Evolutionary conservation across 805 yeast species (phyloP), one percentile per base, ranked within the genome.

Genomic region (Yamadazyma insecticola): DNA sequence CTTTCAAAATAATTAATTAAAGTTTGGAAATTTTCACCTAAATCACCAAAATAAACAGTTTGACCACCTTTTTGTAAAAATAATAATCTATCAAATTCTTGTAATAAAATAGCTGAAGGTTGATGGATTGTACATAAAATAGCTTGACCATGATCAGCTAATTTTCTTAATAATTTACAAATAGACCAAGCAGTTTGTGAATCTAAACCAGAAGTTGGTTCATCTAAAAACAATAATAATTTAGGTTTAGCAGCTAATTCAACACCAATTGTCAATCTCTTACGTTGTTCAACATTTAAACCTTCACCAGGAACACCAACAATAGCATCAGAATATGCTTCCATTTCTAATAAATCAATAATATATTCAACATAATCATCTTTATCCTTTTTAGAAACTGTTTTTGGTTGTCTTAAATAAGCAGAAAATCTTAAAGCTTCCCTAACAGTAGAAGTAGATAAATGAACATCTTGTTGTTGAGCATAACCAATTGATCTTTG

Each of bases 11-110:
- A 83, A 35, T 65, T 53, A 26, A 78, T 72, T 54, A 83, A 63
- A 3, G 77, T 63, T 22, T 44, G 36, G 30, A 83, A 80, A 50
- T 75, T 72, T 37, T 68, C 63, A 43, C 92, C 92, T 46, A 82
- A 75, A 41, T 81, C 88, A 45, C 94, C 94, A 52, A 81, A 83
- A 56, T 83, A 83, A 19, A 81, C 90, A 41, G 89, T 83, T 48
- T 70, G 63, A 43, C 94, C 94, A 22, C 55, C 53, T 41, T 70
- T 74, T 44, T 78, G 78, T 51, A 83, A 64, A 44, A 83, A 71
- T 42, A 70, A 62, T 44, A 85, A 65, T 47, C 88, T 72, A 51
- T 86, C 95, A 51, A 86, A 84, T 47, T 80, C 85, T 50, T 82
- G 73, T 60, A 84, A 67, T 50, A 84, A 63, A 36, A 81, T 67